Base-by-base conservation (phyloP, 2,329 filamentous ascomycete species). In the Neobulgaria alba region DNA sequence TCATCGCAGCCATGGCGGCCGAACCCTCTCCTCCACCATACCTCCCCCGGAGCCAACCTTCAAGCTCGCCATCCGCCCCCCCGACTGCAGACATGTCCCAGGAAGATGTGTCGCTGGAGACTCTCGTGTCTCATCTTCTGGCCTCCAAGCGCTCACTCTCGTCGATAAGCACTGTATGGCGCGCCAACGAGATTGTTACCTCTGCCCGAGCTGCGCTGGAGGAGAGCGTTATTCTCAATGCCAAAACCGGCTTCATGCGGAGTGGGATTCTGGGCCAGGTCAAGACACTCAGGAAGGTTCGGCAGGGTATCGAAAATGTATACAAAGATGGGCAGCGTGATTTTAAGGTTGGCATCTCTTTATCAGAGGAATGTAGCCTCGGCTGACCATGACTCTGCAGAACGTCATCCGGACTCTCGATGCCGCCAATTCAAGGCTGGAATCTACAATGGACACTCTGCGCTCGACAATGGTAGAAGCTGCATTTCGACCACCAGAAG, bases 121-220 rank as follows among this genome's bases (percentile, higher is more conserved):
- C 77, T 17, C 77, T 96, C 32, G 85, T 95, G 41, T 75, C 79
- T 39, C 80, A 94, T 63, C 81, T 95, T 26, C 77, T 95, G 30
- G 81, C 83, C 20, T 85, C 90, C 7, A 95, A 95, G 61, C 79
- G 86, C 33, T 89, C 89, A 1, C 73, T 96, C 3, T 85, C 84
- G 12, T 87, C 87, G 9, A 88, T 93, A 60, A 77, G 72, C 31
- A 79, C 85, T 45, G 86, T 95, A 38, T 81, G 85, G 59, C 84
- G 85, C 45, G 89, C 88, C 50, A 89, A 92, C 58, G 84, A 93
- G 56, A 79, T 95, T 41, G 83, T 92, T 33, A 86, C 77, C 15
- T 70, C 76, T 10, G 86, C 88, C 3, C 81, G 87, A 23, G 67
- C 72, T 21, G 75, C 85, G 23, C 71, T 95, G 49, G 85, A 94